Evolutionary conservation across 768 basidiomycete species (phyloP).

Genomic region (Suillus americanus): DNA sequence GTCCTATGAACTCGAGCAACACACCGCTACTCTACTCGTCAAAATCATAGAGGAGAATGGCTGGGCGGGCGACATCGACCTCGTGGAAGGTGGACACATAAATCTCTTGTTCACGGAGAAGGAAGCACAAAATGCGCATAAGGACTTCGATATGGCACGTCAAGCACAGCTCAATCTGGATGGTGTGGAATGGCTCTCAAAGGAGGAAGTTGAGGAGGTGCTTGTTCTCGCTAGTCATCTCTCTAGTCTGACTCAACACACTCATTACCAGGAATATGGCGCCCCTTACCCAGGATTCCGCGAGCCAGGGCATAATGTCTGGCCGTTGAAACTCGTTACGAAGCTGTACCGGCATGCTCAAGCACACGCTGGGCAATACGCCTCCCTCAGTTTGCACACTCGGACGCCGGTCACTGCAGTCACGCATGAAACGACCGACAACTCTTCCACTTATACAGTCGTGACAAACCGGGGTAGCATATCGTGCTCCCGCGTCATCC

Average conservation of each 20-base stretch:
- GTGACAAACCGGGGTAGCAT: constrained; percentile 68
- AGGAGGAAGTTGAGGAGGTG: constrained; percentile 50
- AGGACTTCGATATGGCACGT: constrained; percentile 54
- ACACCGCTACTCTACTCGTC: constrained; percentile 51
- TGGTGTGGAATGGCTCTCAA: constrained; percentile 44
- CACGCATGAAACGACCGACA: not conserved
- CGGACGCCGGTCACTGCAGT: constrained; percentile 66
- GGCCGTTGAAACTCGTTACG: constrained; percentile 81
- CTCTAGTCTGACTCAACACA: not conserved
- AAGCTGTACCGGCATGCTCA: constrained; percentile 51
- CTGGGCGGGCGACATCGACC: constrained; percentile 53
- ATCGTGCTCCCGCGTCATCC: constrained; percentile 63
- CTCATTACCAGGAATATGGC: constrained; percentile 24
- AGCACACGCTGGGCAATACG: constrained; percentile 20
- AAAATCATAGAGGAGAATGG: constrained; percentile 45
- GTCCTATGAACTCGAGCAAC: constrained; percentile 53
- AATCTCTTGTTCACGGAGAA: constrained; percentile 46
- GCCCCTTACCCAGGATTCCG: constrained; percentile 52
- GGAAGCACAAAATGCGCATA: constrained; percentile 37
- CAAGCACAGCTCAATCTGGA: constrained; percentile 49
- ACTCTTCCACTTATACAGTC: constrained; percentile 31
- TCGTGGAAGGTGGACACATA: constrained; percentile 58
- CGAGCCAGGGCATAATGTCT: constrained; percentile 63
- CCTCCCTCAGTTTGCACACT: constrained; percentile 64
- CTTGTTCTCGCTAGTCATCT: constrained; percentile 9